Base-by-base conservation (phyloP, 78 protist genomes). In the Dictyostelium capitatum region DNA sequence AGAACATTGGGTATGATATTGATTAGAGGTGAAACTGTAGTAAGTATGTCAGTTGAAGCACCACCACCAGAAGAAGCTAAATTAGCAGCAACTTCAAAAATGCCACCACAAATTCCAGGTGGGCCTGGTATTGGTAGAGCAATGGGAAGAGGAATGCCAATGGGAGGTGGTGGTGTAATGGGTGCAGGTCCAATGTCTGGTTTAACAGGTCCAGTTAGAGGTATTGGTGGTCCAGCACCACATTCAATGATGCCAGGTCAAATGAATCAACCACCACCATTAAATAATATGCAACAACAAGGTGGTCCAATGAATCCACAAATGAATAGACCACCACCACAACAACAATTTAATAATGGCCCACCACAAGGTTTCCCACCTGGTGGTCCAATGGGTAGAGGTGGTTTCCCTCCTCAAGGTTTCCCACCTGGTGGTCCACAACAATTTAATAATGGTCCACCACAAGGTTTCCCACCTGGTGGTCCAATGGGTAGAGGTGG, bases 1-100 rank as follows among this genome's bases (percentile, higher is more conserved):
- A 92, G 99, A 28, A 56, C 97, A 37, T 92, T 98, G 1, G 99
- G 99, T 43, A 84, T 98, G 56, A 82, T 97, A 9, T 70, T 98
- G 32, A 80, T 98, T 23, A 98, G 99, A 41, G 99, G 99, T 32
- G 99, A 98, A 56, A 82, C 50, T 25, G 94, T 98, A 11, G 96
- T 98, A n/a, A 96, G 99, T 32, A 23, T 98, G 96, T 84, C 97
- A 1, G 97, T 95, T 9, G 99, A 98, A 50, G 97, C 97, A 32
- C 98, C 98, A 14, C 99, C 99, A 25, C 98, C 99, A 25, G 90
- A 91, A 20, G 97, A 94, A 25, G 94, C 84, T 0, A 82, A 80
- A 50, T 20, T 89, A 15, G 64, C 83, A 0, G 56, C 54, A 78
- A 54, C 69, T 0, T 43, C 96, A 15, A 69, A 54, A 56, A 50